Evolutionary conservation across 2,329 filamentous ascomycete species (phyloP).

Genomic region (Colletotrichum tropicale): DNA sequence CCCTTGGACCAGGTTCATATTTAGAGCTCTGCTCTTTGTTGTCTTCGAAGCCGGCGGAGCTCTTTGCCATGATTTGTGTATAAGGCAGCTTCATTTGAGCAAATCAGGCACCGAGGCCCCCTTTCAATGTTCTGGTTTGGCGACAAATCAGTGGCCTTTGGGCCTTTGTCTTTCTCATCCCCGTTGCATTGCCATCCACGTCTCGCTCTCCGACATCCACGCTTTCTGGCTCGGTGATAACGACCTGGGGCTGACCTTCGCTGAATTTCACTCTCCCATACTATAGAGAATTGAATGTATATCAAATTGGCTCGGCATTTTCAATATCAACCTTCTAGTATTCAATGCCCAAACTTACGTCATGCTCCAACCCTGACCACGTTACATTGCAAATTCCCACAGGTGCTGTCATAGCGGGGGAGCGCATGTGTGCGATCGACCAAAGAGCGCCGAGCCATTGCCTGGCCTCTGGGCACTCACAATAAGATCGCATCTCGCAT

Average conservation of each 20-base stretch:
- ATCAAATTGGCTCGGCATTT: background rate
- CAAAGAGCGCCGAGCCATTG: background rate
- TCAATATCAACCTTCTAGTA: background rate
- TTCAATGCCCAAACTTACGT: background rate
- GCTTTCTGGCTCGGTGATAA: background rate
- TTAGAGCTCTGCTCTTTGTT: background rate
- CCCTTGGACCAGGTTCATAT: background rate
- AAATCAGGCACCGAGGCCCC: background rate
- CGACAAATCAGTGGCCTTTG: background rate
- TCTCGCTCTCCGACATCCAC: background rate
- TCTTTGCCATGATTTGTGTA: background rate
- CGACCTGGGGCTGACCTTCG: background rate
- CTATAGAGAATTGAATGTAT: background rate
- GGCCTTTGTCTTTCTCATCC: background rate
- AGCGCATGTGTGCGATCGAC: background rate
- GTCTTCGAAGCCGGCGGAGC: background rate
- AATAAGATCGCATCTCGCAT: background rate
- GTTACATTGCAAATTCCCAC: constrained; percentile 11
- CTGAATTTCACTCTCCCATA: background rate
- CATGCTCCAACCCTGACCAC: background rate
- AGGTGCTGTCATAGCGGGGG: constrained; percentile 16
- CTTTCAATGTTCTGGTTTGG: background rate
- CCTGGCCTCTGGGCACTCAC: background rate
- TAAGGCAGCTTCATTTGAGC: background rate
- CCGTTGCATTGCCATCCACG: background rate